Evolutionary conservation across 202 grass and related monocot genomes (phyloP).

Genomic region (Dendrocalamus latiflorus): DNA sequence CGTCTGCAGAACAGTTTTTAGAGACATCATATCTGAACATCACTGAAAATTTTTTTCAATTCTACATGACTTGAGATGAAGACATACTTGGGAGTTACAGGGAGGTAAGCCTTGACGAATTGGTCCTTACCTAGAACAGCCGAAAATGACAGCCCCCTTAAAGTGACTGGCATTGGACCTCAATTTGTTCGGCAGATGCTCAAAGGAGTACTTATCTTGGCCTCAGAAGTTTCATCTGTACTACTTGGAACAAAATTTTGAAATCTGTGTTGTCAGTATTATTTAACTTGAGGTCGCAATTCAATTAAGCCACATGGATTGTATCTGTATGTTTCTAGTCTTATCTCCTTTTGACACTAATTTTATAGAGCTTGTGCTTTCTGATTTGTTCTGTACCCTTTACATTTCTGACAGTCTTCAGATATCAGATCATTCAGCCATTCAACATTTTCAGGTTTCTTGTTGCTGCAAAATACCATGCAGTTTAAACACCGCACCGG

Average conservation of each 20-base stretch:
- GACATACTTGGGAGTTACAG: conserved; percentile 15
- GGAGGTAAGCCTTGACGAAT: conserved; percentile 1
- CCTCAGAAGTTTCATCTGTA: conserved; percentile 6
- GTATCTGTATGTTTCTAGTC: background rate
- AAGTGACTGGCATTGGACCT: background rate
- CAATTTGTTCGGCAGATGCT: conserved; percentile 9
- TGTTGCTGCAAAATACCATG: background rate
- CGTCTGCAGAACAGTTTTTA: conserved; percentile 1
- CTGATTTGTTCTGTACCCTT: background rate
- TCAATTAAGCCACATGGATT: background rate
- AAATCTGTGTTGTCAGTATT: background rate
- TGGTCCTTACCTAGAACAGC: conserved; percentile 31
- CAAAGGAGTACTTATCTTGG: background rate
- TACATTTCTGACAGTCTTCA: background rate
- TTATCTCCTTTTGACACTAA: background rate
- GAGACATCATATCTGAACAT: conserved; percentile 15
- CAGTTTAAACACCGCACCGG: background rate
- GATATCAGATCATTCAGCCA: background rate
- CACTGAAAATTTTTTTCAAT: background rate
- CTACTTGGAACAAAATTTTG: background rate
- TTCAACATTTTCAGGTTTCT: background rate
- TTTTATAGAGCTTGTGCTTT: background rate
- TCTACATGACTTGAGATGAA: conserved; percentile 22
- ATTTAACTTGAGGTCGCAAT: background rate
- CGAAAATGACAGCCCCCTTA: conserved; percentile 12